phyloP scores from a whole-genome alignment of 2,329 filamentous ascomycete genomes.

The Torrubiellomyces zombiae region DNA sequence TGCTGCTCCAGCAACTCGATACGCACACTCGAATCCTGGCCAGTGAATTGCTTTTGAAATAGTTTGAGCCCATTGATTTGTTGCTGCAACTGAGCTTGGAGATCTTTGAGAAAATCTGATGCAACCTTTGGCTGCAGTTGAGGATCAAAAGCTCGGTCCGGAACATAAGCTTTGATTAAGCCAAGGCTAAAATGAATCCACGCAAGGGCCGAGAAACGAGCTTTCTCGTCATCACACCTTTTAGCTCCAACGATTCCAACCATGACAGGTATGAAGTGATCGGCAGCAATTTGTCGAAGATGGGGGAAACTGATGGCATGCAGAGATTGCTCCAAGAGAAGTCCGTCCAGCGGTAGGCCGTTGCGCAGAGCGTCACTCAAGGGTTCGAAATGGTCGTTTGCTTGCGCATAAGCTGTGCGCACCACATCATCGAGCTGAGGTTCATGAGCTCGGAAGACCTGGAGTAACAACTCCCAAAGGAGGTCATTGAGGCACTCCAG shows the following conservation, averaged over 20 bases:
- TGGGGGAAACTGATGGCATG: slow-evolving; percentile 15
- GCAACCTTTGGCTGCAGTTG: slow-evolving; percentile 50
- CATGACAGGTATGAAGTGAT: slow-evolving; percentile 29
- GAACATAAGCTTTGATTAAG: slow-evolving; percentile 65
- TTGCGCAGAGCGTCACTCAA: slow-evolving; percentile 3
- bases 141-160: slow-evolving; percentile 76
- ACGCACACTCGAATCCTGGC: slow-evolving; percentile 50
- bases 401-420: slow-evolving; percentile 10
- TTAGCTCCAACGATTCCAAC: slow-evolving; percentile 21
- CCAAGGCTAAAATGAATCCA: slow-evolving; percentile 65
- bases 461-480: slow-evolving; percentile 27
- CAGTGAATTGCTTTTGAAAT: slow-evolving; percentile 54
- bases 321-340: slow-evolving; percentile 9
- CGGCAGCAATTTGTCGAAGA: slow-evolving; percentile 18
- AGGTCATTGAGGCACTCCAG: slow-evolving; percentile 29
- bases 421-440: slow-evolving; percentile 13
- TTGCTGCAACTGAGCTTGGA: slow-evolving; percentile 34
- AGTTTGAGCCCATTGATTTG: slow-evolving; percentile 42
- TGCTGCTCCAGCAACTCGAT: slow-evolving; percentile 46
- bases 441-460: slow-evolving; percentile 23
- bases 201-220: slow-evolving; percentile 31
- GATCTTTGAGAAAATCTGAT: slow-evolving; percentile 36
- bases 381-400: slow-evolving; percentile 8
- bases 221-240: slow-evolving; percentile 6
- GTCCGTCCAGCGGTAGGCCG: slow-evolving; percentile 2